Evolutionary conservation across 2,329 filamentous ascomycete species (phyloP).

Genomic region (Zymoseptoria tritici): DNA sequence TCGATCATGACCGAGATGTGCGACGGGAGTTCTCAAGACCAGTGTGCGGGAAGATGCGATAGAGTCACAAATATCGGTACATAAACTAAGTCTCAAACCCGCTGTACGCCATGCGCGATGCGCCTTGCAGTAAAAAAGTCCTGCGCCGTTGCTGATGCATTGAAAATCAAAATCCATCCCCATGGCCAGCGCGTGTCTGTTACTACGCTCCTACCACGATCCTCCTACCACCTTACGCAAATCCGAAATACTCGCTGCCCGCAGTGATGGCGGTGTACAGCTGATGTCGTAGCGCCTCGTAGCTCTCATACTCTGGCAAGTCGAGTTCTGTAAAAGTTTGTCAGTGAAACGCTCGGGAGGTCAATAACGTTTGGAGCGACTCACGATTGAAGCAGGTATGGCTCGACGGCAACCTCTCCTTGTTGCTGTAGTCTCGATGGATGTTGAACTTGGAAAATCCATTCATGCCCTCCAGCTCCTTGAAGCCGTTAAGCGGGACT

Average conservation of each 20-base stretch:
- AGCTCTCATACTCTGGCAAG: constrained; percentile 94
- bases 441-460: constrained; percentile 98
- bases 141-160: not conserved
- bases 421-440: constrained; percentile 93
- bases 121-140: not conserved
- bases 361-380: constrained; percentile 34
- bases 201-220: not conserved
- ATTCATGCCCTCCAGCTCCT: constrained; percentile 98
- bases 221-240: constrained; percentile 57
- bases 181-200: not conserved
- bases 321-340: constrained; percentile 66
- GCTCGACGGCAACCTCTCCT: constrained; percentile 88
- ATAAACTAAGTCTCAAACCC: not conserved
- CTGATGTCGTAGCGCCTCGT: constrained; percentile 80
- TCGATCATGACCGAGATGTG: too few species aligned
- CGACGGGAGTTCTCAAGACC: not conserved
- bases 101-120: not conserved
- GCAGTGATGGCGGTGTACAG: constrained; percentile 95
- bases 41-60: not conserved
- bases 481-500: constrained; percentile 96
- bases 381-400: constrained; percentile 99
- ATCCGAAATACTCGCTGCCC: constrained; percentile 94
- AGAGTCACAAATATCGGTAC: not conserved
- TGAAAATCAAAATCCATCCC: not conserved
- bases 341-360: constrained; percentile 30